Evolutionary conservation across 2,329 filamentous ascomycete species (phyloP).

Genomic region (Apiospora koreana): DNA sequence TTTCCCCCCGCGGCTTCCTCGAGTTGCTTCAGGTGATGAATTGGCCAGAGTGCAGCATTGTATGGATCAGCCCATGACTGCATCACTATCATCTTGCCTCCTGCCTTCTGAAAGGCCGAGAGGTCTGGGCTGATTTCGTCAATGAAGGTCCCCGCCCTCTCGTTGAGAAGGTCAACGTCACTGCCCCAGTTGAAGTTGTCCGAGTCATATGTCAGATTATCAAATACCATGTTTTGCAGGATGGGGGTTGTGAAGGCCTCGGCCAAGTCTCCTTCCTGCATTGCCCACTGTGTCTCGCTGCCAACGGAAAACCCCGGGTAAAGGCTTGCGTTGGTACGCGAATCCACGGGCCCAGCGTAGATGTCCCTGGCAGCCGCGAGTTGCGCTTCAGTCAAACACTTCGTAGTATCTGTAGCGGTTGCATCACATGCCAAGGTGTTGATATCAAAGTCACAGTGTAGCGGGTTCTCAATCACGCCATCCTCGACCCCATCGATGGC

Average conservation of each 20-base stretch:
- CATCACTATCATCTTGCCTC: conserved; percentile 38
- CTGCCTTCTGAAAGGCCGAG: conserved; percentile 26
- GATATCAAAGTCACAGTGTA: conserved; percentile 37
- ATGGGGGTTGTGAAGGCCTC: conserved; percentile 38
- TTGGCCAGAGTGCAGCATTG: conserved; percentile 38
- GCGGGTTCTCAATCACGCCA: conserved; percentile 39
- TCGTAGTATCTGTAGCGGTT: conserved; percentile 15
- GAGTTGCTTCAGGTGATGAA: conserved; percentile 33
- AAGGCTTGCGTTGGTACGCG: conserved; percentile 19
- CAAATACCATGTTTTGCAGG: conserved; percentile 43
- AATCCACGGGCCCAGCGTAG: conserved; percentile 25
- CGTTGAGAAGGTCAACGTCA: conserved; percentile 35
- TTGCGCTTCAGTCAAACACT: conserved; percentile 34
- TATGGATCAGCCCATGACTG: conserved; percentile 41
- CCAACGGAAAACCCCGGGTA: conserved; percentile 43
- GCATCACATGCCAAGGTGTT: conserved; percentile 29
- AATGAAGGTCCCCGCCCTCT: conserved; percentile 34
- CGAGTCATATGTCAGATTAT: conserved; percentile 36
- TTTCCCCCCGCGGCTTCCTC: conserved; percentile 24
- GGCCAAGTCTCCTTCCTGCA: conserved; percentile 36
- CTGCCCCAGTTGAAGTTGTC: conserved; percentile 37
- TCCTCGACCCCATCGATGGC: conserved; percentile 38
- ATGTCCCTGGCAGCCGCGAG: conserved; percentile 32
- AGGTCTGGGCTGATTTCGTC: conserved; percentile 37
- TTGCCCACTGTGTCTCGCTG: conserved; percentile 38